Base-by-base conservation (phyloP, 495 filamentous ascomycete genomes). In the Hapsidospora chrysogenum region DNA sequence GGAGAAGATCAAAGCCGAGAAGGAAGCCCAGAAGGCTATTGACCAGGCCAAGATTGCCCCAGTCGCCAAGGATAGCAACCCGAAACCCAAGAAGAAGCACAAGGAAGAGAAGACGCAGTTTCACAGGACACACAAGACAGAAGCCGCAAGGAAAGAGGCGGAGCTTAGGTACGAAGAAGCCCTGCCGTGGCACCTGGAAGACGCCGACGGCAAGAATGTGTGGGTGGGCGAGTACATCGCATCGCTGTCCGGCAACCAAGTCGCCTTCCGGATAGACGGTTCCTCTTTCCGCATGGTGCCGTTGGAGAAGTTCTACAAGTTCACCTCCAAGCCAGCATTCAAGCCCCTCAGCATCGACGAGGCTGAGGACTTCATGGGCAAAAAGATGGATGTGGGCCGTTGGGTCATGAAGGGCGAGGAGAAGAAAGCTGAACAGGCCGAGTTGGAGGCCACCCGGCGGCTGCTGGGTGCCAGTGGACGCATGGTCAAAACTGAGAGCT, bases 181-280 rank as follows among this genome's bases (percentile, higher is more conserved):
- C 6, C 57, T 93, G 27, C 92, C 92, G 8, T 97, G 89, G 89
- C 85, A 94, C 50, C 52, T 97, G 31, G 89, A 97, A 48, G 89
- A 97, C 53, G 92, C 85, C 36, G 86, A 95, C 44, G 80, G 83
- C 47, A 92, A 84, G 47, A 80, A 92, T 42, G 78, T 77, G 2
- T 97, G 85, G 85, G 77, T 86, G 17, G 92, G 87, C 14, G 79
- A 76, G 29, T 92, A 94, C 43, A 79, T 95, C 48, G 76, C 76
- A 9, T 78, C 79, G 17, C 58, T 95, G 31, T 92, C 85, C 0
- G 75, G 86, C 29, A 72, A 68, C 0, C 68, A 70, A 40, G 76
- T 80, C 5, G 74, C 85, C 17, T 72, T 97, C 38, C 64, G 80
- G 10, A 66, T 80, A 14, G 76, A 79, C 17, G 58, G 58, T 1